Base-by-base conservation (phyloP, 306 rosid species). In the Mucuna pruriens region DNA sequence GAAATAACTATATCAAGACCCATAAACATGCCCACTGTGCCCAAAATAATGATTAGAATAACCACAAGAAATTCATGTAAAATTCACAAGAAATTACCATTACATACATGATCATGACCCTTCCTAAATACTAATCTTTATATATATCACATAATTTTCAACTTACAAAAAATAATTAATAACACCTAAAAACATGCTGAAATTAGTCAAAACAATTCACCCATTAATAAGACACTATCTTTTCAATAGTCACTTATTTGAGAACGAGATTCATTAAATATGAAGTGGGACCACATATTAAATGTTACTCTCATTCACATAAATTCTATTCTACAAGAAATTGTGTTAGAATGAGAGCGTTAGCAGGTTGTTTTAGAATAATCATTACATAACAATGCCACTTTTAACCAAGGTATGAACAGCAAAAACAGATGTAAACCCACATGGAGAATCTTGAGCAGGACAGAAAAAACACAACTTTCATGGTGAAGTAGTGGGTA, bases 391-490 rank as follows among this genome's bases (percentile, higher is more conserved):
- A 58, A 16, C 15, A 72, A 22, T 54, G 15, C 6, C 26, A 48
- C 42, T 6, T 57, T 16, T 39, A 63, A 62, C 10, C 5, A 58
- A 49, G 38, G 26, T 31, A 29, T 31, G 72, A 20, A 36, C 4
- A 26, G 16, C 10, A 49, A 20, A 60, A 17, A 12, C 22, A 19
- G 46, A 57, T 52, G n/a, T 38, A 77, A 61, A 48, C 17, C 60
- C 79, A 70, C 48, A 83, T 20, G n/a, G 22, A 70, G 38, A 75
- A 54, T 75, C 74, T 16, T 22, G 25, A 0, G 65, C 39, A 12
- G 4, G 15, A 61, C 12, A 72, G 7, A 20, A 15, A 16, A 15
- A 1, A 55, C 9, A 34, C 19, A 70, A 44, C 51, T 71, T 71
- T 22, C 55, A 3, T 6, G 23, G 44, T 31, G 34, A 51, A 51